A percentile compares a stretch with the other conserved stretches of the same genome.
phyloP scores from a whole-genome alignment of 2,329 filamentous ascomycete genomes.

The Talaromyces sp. region DNA sequence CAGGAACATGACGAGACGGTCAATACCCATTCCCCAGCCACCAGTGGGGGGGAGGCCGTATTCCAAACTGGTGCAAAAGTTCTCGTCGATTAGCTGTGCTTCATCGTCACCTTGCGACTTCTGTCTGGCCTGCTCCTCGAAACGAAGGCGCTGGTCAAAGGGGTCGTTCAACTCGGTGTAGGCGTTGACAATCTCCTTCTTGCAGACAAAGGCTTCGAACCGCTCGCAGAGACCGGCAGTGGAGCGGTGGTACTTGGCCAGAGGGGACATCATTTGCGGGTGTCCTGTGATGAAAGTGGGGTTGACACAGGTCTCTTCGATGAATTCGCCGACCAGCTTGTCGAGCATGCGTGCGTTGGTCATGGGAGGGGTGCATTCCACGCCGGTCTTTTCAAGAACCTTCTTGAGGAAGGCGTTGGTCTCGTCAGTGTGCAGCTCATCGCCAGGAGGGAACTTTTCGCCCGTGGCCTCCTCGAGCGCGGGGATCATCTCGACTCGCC shows the following conservation, averaged over 20 bases:
- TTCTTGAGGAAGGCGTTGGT: conserved; percentile 81
- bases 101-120: conserved; percentile 97
- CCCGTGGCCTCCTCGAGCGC: conserved; percentile 83
- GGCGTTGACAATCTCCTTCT: conserved; percentile 94
- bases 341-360: conserved; percentile 97
- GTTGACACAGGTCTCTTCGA: conserved; percentile 89
- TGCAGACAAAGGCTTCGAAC: conserved; percentile 95
- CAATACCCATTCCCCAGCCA: conserved; percentile 94
- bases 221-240: conserved; percentile 85
- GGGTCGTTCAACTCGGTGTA: conserved; percentile 98
- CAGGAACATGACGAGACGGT: conserved; percentile 91
- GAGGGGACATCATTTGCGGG: conserved; percentile 81
- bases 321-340: conserved; percentile 88
- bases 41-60: conserved; percentile 89
- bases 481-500: conserved; percentile 90
- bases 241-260: conserved; percentile 89
- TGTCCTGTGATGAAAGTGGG: conserved; percentile 90
- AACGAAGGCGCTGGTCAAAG: conserved; percentile 85
- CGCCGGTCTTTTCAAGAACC: conserved; percentile 80
- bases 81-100: conserved; percentile 92
- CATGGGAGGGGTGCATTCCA: conserved; percentile 83
- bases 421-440: conserved; percentile 84
- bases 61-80: conserved; percentile 85
- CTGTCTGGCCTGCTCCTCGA: conserved; percentile 92
- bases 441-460: conserved; percentile 87